Percentiles rank a stretch among this genome's conserved stretches.
These are phyloP conservation scores for Entomortierella lignicola DNA, from an alignment of 192 early-diverging fungal genomes.

Conservation along the genomic window DNA sequence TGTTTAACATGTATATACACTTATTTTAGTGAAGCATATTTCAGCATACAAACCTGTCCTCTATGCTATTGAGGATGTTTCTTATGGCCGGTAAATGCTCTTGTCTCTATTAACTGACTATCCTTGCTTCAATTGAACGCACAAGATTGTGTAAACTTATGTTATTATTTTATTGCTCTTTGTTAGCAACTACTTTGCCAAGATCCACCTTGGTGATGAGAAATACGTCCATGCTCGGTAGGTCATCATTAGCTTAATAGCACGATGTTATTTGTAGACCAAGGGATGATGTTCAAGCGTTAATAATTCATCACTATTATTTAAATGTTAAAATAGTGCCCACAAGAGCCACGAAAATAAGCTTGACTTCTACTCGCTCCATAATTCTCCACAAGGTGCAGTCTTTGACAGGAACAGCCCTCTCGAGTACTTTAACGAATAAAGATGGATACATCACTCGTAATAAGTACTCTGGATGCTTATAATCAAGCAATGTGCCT, in stretches of 20 bases:
- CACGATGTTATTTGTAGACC: background rate
- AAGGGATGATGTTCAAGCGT: background rate
- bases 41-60: conserved; percentile 57
- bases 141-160: background rate
- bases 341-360: conserved; percentile 54
- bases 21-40: conserved; percentile 50
- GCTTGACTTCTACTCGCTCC: conserved; percentile 61
- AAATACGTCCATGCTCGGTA: conserved; percentile 67
- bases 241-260: conserved; percentile 3
- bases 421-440: conserved; percentile 64
- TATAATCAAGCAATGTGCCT: no score
- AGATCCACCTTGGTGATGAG: conserved; percentile 63
- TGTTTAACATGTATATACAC: background rate
- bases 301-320: no score
- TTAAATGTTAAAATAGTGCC: no score
- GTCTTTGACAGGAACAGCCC: conserved; percentile 64
- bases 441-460: conserved; percentile 5
- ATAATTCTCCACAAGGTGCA: conserved; percentile 59
- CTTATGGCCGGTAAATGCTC: conserved; percentile 56
- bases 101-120: no score
- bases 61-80: conserved; percentile 63
- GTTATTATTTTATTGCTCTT: background rate
- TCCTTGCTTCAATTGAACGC: background rate
- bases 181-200: conserved; percentile 63
- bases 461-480: no score